Conservation (phyloP, 768 basidiomycete genomes). For the Candolleomyces aberdarensis region DNA sequence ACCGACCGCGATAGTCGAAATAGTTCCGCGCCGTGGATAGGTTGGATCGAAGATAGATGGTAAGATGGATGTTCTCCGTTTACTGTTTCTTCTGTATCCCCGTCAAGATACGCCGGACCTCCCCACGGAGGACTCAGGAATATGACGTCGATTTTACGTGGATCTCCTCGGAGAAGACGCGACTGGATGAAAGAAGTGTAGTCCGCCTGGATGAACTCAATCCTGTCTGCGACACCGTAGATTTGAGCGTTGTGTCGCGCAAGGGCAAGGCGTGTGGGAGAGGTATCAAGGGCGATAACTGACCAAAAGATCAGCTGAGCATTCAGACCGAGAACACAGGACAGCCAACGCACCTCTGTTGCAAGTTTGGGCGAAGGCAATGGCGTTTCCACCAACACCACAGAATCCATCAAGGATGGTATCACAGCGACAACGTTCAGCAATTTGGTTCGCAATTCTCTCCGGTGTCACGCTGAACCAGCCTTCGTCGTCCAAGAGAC, state of each 20-base stretch:
- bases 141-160: conserved; percentile 76
- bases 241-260: conserved; percentile 92
- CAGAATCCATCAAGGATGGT: conserved; percentile 93
- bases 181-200: conserved; percentile 69
- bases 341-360: conserved; percentile 67
- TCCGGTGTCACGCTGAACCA: conserved; percentile 99
- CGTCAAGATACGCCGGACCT: conserved; percentile 67
- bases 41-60: conserved; percentile 67
- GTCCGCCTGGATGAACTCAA: conserved; percentile 90
- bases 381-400: conserved; percentile 96
- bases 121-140: conserved; percentile 98
- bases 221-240: conserved; percentile 92
- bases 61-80: conserved; percentile 49
- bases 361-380: conserved; percentile 95
- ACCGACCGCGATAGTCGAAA: conserved; percentile 70
- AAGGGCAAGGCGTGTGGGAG: conserved; percentile 78
- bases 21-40: conserved; percentile 80
- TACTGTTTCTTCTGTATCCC: conserved; percentile 19
- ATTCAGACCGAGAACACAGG: background rate
- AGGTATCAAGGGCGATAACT: conserved; percentile 95
- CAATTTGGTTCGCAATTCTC: conserved; percentile 87
- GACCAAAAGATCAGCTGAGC: background rate
- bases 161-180: conserved; percentile 25
- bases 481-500: conserved; percentile 91
- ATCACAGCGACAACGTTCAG: conserved; percentile 84